Percentiles rank a stretch among this genome's conserved stretches.
Evolutionary conservation across 108 stramenopile genomes (phyloP).

Genomic region (Cyclotella kingstonii): DNA sequence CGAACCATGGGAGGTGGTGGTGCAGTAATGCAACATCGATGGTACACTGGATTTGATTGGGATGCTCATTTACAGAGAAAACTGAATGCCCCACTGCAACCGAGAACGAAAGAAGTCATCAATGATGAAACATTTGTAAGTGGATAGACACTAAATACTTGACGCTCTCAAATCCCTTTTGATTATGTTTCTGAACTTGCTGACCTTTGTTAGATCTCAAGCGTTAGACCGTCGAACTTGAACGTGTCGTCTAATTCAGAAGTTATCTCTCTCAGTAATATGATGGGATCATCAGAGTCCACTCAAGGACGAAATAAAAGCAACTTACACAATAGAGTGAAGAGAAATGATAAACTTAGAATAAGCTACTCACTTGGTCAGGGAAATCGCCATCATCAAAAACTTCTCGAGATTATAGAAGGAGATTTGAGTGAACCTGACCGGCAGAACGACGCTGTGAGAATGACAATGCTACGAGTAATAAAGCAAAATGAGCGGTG

Average conservation of each 20-base stretch:
- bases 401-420: constrained; percentile 47
- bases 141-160: not conserved
- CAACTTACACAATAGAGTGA: too few relatives aligned
- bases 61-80: constrained; percentile 65
- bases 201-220: too few relatives aligned
- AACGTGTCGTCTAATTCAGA: too few relatives aligned
- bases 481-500: constrained; percentile 47
- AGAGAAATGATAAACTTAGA: constrained; percentile 10
- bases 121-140: constrained; percentile 38
- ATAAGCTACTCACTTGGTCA: constrained; percentile 44
- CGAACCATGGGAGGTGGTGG: constrained; percentile 76
- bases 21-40: constrained; percentile 85
- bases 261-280: too few relatives aligned
- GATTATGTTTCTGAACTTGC: too few relatives aligned
- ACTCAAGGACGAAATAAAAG: too few relatives aligned
- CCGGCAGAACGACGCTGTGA: constrained; percentile 24
- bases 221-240: too few relatives aligned
- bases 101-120: constrained; percentile 42
- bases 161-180: constrained; percentile 1
- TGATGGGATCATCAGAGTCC: too few relatives aligned
- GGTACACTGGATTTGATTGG: constrained; percentile 79
- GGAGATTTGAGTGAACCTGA: constrained; percentile 15
- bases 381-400: constrained; percentile 50
- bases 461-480: constrained; percentile 49
- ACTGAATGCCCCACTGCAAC: constrained; percentile 55